Evolutionary conservation across 2,329 filamentous ascomycete species (phyloP), one percentile per base, ranked within the genome.

Genomic region (Microcyclospora tardicrescens): DNA sequence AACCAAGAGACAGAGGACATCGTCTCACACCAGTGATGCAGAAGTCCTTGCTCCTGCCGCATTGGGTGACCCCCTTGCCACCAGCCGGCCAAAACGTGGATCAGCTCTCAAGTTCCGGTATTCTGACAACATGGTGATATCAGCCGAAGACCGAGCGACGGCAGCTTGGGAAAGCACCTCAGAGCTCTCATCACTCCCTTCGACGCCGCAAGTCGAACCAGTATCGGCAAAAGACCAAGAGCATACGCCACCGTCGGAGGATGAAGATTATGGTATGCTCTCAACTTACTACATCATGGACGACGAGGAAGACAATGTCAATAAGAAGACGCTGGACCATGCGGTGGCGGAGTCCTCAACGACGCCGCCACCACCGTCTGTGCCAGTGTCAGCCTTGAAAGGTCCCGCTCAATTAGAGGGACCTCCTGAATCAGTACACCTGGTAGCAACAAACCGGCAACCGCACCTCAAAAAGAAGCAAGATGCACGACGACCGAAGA

Each of bases 251-350:
- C 50, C 51, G 33, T 36, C 43, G 10, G 37, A 38, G 10, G 42
- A 40, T 10, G 47, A 49, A 31, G 51, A 49, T 16, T 58, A 55
- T 41, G 54, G 50, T 15, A 52, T 55, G 29, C 57, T 60, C 37
- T 45, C 54, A 44, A 48, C 39, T 8, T 58, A 54, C 41, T 60
- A 58, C 39, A 48, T 58, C 39, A 42, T 48, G 12, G 54, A 45
- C 12, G 47, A 42, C 28, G 52, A 48, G 13, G 46, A 53, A 6
- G 48, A 48, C 6, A 38, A 43, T 13, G 34, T n/a, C 4, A 36
- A 31, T 33, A 31, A 16, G 28, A 24, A 28, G 33, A 12, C 14
- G 30, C 16, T 38, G 42, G 36, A 29, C 34, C 37, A 33, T 42
- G 41, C 33, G 34, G 13, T 36, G 28, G 13, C 40, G 13, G 42